Conservation (phyloP, 352 stramenopile genomes). For the Globisporangium takayamanum region DNA sequence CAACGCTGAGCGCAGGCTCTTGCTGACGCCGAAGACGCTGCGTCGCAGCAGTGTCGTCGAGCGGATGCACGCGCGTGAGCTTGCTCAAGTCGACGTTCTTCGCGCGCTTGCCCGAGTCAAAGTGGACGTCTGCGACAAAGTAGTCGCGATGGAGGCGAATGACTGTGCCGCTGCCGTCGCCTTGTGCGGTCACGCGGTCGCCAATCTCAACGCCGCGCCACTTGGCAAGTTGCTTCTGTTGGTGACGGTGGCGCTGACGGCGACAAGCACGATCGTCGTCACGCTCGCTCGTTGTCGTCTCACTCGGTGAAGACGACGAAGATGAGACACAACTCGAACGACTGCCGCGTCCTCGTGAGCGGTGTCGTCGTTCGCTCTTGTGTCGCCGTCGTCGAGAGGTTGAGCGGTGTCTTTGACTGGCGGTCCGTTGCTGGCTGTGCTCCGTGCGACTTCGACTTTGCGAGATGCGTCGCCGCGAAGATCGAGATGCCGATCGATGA, state of each 20-base stretch:
- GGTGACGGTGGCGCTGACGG: background rate
- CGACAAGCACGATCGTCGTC: background rate
- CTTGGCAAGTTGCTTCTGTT: background rate
- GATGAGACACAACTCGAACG: background rate
- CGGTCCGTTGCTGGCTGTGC: background rate
- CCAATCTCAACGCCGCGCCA: constrained; percentile 34
- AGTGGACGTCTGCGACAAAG: constrained; percentile 63
- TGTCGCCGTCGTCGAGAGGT: background rate
- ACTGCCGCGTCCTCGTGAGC: background rate
- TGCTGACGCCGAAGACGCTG: background rate
- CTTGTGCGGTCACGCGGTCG: constrained; percentile 35
- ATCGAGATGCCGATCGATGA: background rate
- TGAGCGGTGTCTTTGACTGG: background rate
- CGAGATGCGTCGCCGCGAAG: background rate
- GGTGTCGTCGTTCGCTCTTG: background rate
- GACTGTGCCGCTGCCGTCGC: constrained; percentile 39
- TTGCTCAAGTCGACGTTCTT: constrained; percentile 58
- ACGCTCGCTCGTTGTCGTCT: constrained; percentile 8
- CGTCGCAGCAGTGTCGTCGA: constrained; percentile 1
- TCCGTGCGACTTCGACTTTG: background rate
- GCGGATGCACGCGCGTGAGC: constrained; percentile 18
- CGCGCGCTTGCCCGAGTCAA: constrained; percentile 43
- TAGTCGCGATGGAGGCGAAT: constrained; percentile 59
- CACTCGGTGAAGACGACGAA: background rate
- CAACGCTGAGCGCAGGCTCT: constrained; percentile 7